Conservation (phyloP, 2,329 filamentous ascomycete genomes). For the Clarireedia hainanense region DNA sequence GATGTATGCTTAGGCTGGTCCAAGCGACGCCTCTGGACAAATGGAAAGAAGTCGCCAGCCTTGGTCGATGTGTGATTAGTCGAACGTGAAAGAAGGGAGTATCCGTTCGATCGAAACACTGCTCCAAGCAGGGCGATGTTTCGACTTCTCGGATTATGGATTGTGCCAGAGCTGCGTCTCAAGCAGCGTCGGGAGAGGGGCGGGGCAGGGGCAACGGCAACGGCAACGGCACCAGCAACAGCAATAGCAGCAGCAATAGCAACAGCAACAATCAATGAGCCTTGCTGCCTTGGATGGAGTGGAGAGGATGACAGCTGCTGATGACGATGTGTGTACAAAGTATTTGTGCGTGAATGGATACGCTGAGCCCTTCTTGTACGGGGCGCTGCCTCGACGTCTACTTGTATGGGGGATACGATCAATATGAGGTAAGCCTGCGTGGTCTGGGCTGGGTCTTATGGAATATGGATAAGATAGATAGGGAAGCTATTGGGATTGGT, state of each 20-base stretch:
- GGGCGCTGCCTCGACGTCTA: background rate
- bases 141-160: background rate
- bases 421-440: background rate
- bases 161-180: background rate
- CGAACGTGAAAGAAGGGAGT: background rate
- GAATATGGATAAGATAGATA: background rate
- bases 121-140: background rate
- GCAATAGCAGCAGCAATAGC: too few species aligned
- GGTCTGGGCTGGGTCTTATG: constrained; percentile 1
- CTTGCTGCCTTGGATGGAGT: background rate
- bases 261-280: background rate
- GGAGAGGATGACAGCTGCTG: background rate
- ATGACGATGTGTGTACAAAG: background rate
- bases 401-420: background rate
- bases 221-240: background rate
- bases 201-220: background rate
- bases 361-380: constrained; percentile 5
- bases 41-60: background rate
- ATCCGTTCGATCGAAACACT: constrained; percentile 1
- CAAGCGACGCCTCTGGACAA: background rate
- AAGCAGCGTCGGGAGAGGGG: background rate
- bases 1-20: constrained; percentile 2
- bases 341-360: background rate
- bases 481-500: background rate
- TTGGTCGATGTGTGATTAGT: constrained; percentile 4